These are phyloP conservation scores for Aspergillus diversus DNA, from an alignment of 495 filamentous ascomycete species.

Conservation along the genomic window DNA sequence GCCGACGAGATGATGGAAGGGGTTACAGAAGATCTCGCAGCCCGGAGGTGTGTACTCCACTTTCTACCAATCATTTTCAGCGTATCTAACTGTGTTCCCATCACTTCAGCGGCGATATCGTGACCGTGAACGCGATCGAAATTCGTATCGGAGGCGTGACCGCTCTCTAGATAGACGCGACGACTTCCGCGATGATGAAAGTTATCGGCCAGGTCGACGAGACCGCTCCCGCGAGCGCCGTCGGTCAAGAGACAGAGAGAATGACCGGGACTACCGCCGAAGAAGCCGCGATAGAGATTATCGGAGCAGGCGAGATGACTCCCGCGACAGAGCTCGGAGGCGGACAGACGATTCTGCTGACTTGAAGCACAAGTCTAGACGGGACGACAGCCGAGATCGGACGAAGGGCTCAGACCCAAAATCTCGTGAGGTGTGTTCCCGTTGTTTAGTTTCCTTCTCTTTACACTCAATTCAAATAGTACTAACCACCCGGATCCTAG, in stretches of 20 bases:
- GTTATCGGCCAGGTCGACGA: conserved; percentile 61
- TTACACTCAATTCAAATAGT: neutral
- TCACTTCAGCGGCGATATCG: conserved; percentile 60
- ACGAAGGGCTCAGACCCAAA: conserved; percentile 47
- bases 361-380: conserved; percentile 68
- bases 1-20: conserved; percentile 64
- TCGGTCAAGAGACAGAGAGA: conserved; percentile 62
- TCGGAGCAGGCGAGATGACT: conserved; percentile 78
- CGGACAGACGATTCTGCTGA: conserved; percentile 80
- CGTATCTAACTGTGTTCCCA: conserved; percentile 32
- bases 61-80: neutral
- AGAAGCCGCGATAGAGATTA: conserved; percentile 75
- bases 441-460: neutral
- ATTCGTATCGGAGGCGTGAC: conserved; percentile 70
- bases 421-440: conserved; percentile 57
- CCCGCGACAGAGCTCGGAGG: conserved; percentile 69
- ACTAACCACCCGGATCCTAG: conserved; percentile 26
- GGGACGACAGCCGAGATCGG: conserved; percentile 65
- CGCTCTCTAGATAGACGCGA: conserved; percentile 73
- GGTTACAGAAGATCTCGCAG: conserved; percentile 71
- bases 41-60: conserved; percentile 61
- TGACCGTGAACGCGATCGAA: conserved; percentile 59
- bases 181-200: conserved; percentile 68
- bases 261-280: conserved; percentile 62
- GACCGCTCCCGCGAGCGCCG: conserved; percentile 68